A percentile compares a stretch with the other conserved stretches of the same genome.
These are phyloP conservation scores for Hyaloscypha hepaticicola DNA, from an alignment of 495 filamentous ascomycete species.

Conservation along the genomic window DNA sequence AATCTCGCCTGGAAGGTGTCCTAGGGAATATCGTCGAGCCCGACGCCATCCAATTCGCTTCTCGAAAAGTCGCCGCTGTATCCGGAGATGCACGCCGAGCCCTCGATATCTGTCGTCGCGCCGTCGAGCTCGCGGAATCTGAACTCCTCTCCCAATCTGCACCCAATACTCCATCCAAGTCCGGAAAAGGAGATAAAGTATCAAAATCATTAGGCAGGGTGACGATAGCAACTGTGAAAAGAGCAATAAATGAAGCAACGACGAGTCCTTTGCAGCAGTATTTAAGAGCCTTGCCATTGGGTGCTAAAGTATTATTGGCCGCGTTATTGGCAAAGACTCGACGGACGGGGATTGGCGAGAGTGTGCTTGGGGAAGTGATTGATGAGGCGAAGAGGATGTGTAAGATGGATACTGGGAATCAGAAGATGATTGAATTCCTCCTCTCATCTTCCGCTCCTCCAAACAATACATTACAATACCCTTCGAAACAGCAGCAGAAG, in stretches of 20 bases:
- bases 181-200: slow-evolving; percentile 26
- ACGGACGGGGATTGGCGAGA: slow-evolving; percentile 82
- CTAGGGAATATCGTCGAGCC: slow-evolving; percentile 87
- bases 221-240: slow-evolving; percentile 88
- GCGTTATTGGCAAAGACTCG: slow-evolving; percentile 76
- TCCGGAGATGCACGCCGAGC: slow-evolving; percentile 91
- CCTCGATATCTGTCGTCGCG: slow-evolving; percentile 91
- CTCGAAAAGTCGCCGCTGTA: slow-evolving; percentile 93
- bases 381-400: slow-evolving; percentile 81
- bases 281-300: slow-evolving; percentile 75
- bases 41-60: slow-evolving; percentile 95
- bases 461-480: neutral
- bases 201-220: slow-evolving; percentile 52
- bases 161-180: slow-evolving; percentile 34
- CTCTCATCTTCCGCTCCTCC: slow-evolving; percentile 9
- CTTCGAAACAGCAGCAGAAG: slow-evolving; percentile 6
- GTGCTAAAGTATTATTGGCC: slow-evolving; percentile 80
- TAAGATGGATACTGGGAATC: slow-evolving; percentile 49
- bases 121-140: slow-evolving; percentile 92
- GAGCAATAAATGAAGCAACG: slow-evolving; percentile 93
- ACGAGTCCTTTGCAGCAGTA: slow-evolving; percentile 88
- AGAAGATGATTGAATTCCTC: slow-evolving; percentile 28
- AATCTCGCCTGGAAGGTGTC: slow-evolving; percentile 81
- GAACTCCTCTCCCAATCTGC: slow-evolving; percentile 41
- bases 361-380: slow-evolving; percentile 83